These are phyloP conservation scores for Tilletia walkeri DNA, from an alignment of 1,284 basidiomycete species.

Conservation along the genomic window DNA sequence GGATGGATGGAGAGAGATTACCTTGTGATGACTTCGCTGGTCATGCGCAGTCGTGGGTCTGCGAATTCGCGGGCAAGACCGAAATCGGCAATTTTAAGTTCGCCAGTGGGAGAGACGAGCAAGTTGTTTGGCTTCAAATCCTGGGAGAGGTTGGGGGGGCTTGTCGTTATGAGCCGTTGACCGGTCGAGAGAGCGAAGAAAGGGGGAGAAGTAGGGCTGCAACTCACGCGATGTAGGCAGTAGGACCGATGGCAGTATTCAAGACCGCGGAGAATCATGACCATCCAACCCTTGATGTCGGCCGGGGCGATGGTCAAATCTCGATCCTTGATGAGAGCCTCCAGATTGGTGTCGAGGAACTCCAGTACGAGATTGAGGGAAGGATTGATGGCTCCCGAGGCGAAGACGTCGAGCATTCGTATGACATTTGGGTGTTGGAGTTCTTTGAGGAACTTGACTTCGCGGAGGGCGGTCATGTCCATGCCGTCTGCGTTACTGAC, in stretches of 20 bases:
- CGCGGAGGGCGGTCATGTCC: constrained; percentile 96
- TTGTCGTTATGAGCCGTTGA: not conserved
- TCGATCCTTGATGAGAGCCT: constrained; percentile 92
- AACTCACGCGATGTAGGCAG: constrained; percentile 80
- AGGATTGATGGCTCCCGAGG: constrained; percentile 69
- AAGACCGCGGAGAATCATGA: constrained; percentile 91
- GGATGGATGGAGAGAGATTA: not conserved
- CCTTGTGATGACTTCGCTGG: constrained; percentile 88
- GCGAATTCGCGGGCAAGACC: constrained; percentile 94
- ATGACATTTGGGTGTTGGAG: constrained; percentile 93
- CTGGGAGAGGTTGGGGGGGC: constrained; percentile 15
- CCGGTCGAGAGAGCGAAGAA: not conserved
- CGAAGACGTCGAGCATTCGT: constrained; percentile 92
- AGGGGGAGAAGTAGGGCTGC: not conserved
- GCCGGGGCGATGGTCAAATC: constrained; percentile 85
- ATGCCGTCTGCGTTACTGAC: constrained; percentile 80
- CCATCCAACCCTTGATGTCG: constrained; percentile 99
- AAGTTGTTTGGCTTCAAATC: constrained; percentile 99
- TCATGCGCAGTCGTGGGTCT: constrained; percentile 92
- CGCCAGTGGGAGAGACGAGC: constrained; percentile 83
- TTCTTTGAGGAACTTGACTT: constrained; percentile 95
- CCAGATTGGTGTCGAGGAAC: constrained; percentile 94
- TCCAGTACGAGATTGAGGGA: constrained; percentile 97
- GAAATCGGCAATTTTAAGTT: constrained; percentile 97
- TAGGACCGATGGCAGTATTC: constrained; percentile 96